Evolutionary conservation across 1,284 basidiomycete species (phyloP), one percentile per base, ranked within the genome.

Genomic region (Agroathelia rolfsii): DNA sequence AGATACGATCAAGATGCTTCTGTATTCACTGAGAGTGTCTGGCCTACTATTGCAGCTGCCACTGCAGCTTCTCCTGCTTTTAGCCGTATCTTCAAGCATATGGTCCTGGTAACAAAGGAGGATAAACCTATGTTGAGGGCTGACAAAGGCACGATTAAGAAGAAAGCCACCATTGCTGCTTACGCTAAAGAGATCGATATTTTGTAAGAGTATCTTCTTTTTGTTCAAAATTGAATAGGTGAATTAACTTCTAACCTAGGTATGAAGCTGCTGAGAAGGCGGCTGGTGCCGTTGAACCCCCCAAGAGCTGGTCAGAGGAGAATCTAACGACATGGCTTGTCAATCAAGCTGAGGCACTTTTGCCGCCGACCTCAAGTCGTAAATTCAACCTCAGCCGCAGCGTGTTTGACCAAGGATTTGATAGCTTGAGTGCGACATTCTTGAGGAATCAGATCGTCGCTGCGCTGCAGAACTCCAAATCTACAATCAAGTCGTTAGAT

Each of bases 51-150:
- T 3, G 52, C 58, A 24, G 48, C 50, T 16, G 61, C 55, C 0
- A 63, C 61, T 36, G 39, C 19, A 12, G 41, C 37, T 2, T 51
- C 50, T 1, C 57, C 56, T 1, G 32, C 41, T 5, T 60, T 54
- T 21, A 57, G 53, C 16, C 37, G 52, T 13, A 51, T 63, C 3
- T 55, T 51, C 34, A 53, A 52, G 21, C 52, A 54, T 27, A 49
- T 52, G 45, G 47, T 58, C 17, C 17, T 55, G 10, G 43, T 52
- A 11, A 42, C 47, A 2, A 30, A 35, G 12, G 31, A 35, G 4
- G 43, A 46, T 5, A 56, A 56, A 21, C 50, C 47, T 0, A 41
- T 55, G 38, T 31, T 42, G 12, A 40, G 47, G 2, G 34, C 54
- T 0, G 40, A 39, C 1, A 58, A 57, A 33, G 51, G 48, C 3